Evolutionary conservation across 352 stramenopile species (phyloP).

Genomic region (Phytophthora idaei): DNA sequence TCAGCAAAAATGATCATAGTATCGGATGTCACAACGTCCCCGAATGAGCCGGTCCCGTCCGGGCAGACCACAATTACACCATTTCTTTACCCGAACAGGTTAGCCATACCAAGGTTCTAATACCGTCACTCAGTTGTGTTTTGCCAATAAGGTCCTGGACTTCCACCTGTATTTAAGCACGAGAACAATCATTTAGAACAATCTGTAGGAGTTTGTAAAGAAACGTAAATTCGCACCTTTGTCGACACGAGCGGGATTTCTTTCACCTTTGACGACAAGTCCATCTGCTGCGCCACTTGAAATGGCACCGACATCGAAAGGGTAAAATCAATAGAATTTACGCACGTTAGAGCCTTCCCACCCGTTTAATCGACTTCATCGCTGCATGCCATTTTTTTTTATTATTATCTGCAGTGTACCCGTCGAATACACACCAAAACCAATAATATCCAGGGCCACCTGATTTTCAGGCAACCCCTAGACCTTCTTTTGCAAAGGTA

Average conservation of each 20-base stretch:
- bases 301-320: not conserved
- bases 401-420: not conserved
- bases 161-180: not conserved
- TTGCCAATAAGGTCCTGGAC: constrained; percentile 6
- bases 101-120: not conserved
- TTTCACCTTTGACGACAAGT: not conserved
- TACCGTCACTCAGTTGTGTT: constrained; percentile 8
- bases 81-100: not conserved
- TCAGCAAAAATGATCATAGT: not conserved
- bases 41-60: not conserved
- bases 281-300: not conserved
- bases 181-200: not conserved
- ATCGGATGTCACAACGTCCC: not conserved
- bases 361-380: not conserved
- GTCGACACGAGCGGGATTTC: not conserved
- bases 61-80: constrained; percentile 1
- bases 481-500: not conserved
- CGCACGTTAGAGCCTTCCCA: not conserved
- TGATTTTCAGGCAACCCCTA: not conserved
- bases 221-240: not conserved
- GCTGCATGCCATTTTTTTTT: not conserved
- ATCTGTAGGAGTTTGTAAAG: not conserved
- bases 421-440: not conserved
- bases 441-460: not conserved
- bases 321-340: not conserved